These are phyloP conservation scores for Striga asiatica DNA, from an alignment of 257 asterid genomes.

Conservation along the genomic window DNA sequence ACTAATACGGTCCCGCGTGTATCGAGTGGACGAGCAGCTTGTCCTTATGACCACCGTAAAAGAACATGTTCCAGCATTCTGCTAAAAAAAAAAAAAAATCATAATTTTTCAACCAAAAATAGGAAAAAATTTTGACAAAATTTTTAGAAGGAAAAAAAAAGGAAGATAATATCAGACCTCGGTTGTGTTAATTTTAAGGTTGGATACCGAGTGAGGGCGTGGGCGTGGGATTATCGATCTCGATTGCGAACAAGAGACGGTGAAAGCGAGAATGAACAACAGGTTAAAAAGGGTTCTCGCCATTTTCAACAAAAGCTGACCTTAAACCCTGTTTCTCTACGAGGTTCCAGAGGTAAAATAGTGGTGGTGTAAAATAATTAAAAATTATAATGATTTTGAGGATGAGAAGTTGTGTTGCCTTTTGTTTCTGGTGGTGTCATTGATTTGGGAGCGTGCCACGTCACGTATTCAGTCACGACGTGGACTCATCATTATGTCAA, in stretches of 20 bases:
- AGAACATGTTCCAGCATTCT: conserved; percentile 47
- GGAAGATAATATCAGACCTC: conserved; percentile 18
- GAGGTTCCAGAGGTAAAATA: conserved; percentile 2
- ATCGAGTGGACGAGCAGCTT: conserved; percentile 66
- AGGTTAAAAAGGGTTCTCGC: conserved; percentile 17
- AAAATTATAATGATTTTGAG: background rate
- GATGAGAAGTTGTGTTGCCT: background rate
- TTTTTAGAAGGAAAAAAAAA: too few relatives aligned
- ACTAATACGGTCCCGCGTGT: conserved; percentile 73
- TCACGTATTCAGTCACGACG: too few relatives aligned
- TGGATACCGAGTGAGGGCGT: conserved; percentile 25
- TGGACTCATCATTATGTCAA: too few relatives aligned
- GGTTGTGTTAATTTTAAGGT: conserved; percentile 34
- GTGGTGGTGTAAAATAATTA: too few relatives aligned
- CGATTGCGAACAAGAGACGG: conserved; percentile 20
- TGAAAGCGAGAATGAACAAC: conserved; percentile 18
- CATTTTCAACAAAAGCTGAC: conserved; percentile 1
- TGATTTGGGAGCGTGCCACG: too few relatives aligned
- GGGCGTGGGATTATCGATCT: conserved; percentile 24
- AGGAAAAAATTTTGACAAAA: too few relatives aligned
- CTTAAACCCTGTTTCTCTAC: background rate
- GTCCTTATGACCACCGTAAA: conserved; percentile 66
- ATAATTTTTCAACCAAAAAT: background rate
- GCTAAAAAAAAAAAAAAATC: background rate
- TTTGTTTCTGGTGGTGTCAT: background rate